Conservation (phyloP, 495 filamentous ascomycete species). For the Barbatosphaeria neglecta region DNA sequence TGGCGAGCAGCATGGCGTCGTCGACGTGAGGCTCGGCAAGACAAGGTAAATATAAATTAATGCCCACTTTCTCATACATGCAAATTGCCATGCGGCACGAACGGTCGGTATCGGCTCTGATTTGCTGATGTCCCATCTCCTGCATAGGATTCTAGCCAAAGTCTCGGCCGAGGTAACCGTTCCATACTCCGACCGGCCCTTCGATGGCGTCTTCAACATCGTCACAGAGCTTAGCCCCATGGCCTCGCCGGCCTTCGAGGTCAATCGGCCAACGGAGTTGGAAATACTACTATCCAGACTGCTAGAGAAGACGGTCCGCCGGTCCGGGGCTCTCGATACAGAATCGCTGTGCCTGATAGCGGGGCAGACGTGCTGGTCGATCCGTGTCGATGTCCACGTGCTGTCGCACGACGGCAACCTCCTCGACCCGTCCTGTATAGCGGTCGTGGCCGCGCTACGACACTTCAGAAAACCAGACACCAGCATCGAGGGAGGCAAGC, state of each 20-base stretch:
- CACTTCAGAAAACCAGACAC: constrained; percentile 87
- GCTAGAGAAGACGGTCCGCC: constrained; percentile 86
- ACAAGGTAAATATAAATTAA: constrained; percentile 66
- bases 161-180: constrained; percentile 80
- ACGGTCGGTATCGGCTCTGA: background rate
- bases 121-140: background rate
- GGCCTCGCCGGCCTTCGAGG: constrained; percentile 82
- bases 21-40: constrained; percentile 80
- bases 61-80: background rate
- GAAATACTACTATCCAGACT: constrained; percentile 77
- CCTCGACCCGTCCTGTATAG: constrained; percentile 74
- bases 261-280: constrained; percentile 65
- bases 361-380: constrained; percentile 76
- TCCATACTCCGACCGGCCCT: constrained; percentile 78
- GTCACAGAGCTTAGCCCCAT: constrained; percentile 83
- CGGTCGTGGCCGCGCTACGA: constrained; percentile 71
- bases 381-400: constrained; percentile 83
- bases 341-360: constrained; percentile 92
- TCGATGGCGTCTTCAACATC: constrained; percentile 90
- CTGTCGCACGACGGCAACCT: constrained; percentile 81
- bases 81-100: background rate
- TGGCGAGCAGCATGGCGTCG: constrained; percentile 82
- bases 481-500: constrained; percentile 64
- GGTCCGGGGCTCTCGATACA: constrained; percentile 81
- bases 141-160: constrained; percentile 73